Evolutionary conservation across 148 eudicot species (phyloP).

Genomic region (Salicornia ramosissima): DNA sequence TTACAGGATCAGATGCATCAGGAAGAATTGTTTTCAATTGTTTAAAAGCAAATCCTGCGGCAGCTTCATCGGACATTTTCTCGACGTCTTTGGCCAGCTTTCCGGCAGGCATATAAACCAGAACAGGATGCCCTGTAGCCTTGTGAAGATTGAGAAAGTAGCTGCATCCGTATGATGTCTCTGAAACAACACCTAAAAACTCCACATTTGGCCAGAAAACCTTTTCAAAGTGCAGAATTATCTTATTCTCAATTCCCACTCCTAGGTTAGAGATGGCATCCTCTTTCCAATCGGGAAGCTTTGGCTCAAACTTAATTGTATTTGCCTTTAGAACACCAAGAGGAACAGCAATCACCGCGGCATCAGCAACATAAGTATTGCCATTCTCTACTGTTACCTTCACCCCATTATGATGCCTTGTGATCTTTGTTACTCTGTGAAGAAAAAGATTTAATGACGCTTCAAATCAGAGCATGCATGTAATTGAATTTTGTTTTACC

Average conservation of each 20-base stretch:
- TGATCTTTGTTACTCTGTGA: conserved; percentile 61
- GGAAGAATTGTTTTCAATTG: conserved; percentile 85
- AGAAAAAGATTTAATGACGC: conserved; percentile 1
- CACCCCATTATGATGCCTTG: conserved; percentile 69
- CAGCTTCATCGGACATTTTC: conserved; percentile 94
- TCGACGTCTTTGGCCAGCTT: conserved; percentile 87
- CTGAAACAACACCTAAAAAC: conserved; percentile 96
- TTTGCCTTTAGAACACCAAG: conserved; percentile 86
- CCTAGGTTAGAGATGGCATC: conserved; percentile 82
- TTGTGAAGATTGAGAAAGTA: conserved; percentile 98
- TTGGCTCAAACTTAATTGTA: conserved; percentile 74
- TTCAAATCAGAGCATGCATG: neutral
- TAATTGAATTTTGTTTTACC: neutral
- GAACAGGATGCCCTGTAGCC: conserved; percentile 89
- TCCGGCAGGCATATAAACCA: conserved; percentile 99
- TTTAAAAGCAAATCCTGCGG: conserved; percentile 81
- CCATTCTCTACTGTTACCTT: conserved; percentile 79
- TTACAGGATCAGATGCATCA: conserved; percentile 76
- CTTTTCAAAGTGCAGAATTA: conserved; percentile 77
- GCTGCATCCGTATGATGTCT: conserved; percentile 86
- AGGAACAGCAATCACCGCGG: conserved; percentile 76
- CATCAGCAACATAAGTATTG: conserved; percentile 70
- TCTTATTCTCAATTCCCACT: conserved; percentile 92
- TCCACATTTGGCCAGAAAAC: conserved; percentile 99
- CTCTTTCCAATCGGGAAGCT: conserved; percentile 92